phyloP scores from a whole-genome alignment of 176 grass and related monocot species.

The Oropetium thomaeum region DNA sequence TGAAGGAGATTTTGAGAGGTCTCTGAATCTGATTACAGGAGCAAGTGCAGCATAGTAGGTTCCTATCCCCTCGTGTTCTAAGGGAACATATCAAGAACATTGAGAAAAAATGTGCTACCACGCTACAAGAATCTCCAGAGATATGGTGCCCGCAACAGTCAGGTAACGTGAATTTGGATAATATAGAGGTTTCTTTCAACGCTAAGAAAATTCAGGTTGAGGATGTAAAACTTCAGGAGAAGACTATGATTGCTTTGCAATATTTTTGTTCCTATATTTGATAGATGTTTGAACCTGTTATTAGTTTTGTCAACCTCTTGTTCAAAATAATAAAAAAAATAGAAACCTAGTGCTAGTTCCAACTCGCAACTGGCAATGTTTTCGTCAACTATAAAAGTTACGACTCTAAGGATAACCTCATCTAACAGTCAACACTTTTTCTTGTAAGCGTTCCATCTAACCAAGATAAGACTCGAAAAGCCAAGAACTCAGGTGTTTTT shows the following conservation, averaged over 20 bases:
- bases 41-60: conserved; percentile 42
- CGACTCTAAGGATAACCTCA: background rate
- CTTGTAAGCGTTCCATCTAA: too few relatives aligned
- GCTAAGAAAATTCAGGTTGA: background rate
- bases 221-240: background rate
- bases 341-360: background rate
- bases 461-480: too few relatives aligned
- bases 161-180: conserved; percentile 30
- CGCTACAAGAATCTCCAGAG: conserved; percentile 7
- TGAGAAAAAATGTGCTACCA: conserved; percentile 21
- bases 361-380: background rate
- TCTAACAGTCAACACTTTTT: background rate
- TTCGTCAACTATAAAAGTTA: background rate
- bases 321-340: too few relatives aligned
- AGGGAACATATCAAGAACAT: conserved; percentile 53
- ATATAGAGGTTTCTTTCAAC: background rate
- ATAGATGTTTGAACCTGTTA: background rate
- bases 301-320: background rate
- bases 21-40: conserved; percentile 40
- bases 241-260: background rate
- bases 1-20: background rate
- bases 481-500: background rate
- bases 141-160: conserved; percentile 8
- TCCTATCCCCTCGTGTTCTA: conserved; percentile 55
- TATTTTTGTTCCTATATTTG: background rate